Evolutionary conservation across 2,329 filamentous ascomycete genomes (phyloP), one percentile per base, ranked within the genome.

Genomic region (Dactylonectria macrodidyma): DNA sequence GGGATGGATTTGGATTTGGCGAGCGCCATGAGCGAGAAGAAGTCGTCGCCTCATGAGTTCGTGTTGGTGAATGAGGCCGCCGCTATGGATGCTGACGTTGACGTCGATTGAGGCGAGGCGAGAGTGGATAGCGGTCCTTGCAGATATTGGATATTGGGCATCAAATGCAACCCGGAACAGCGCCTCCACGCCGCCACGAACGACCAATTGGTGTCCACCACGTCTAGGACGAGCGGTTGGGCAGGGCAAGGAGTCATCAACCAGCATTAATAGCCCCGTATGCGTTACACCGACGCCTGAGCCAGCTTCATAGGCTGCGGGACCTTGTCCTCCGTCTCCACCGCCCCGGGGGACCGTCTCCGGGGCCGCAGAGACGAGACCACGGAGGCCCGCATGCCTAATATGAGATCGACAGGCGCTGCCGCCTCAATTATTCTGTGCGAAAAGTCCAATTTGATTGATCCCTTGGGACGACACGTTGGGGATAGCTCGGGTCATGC

Each of bases 121-220:
- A 48, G 22, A 66, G 64, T 66, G 59, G 64, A 66, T 59, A 19
- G 38, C 22, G 52, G 63, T 59, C 69, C 67, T 44, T 74, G 72
- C 67, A 74, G 64, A 41, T 38, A 62, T 74, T 72, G 71, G 72
- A 41, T 38, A 62, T 74, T 72, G 71, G 72, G 72, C 72, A 74
- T 63, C 72, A 73, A 71, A 59, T 57, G 44, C 55, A 38, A 57
- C 57, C 33, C 55, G 30, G 33, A 41, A 57, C 54, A 34, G 46
- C 51, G 44, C 60, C 41, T 59, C 38, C 50, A 51, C 54, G 47
- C 44, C 47, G 22, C 34, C 61, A 48, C 58, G 41, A 62, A n/a
- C 60, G 46, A 44, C 71, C 71, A 72, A 72, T 72, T 47, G 62
- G 41, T 44, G 52, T 46, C 34, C 34, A 63, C 67, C 69, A 71